Conservation (phyloP, 139 green algal genomes). For the Pleodorina starrii region DNA sequence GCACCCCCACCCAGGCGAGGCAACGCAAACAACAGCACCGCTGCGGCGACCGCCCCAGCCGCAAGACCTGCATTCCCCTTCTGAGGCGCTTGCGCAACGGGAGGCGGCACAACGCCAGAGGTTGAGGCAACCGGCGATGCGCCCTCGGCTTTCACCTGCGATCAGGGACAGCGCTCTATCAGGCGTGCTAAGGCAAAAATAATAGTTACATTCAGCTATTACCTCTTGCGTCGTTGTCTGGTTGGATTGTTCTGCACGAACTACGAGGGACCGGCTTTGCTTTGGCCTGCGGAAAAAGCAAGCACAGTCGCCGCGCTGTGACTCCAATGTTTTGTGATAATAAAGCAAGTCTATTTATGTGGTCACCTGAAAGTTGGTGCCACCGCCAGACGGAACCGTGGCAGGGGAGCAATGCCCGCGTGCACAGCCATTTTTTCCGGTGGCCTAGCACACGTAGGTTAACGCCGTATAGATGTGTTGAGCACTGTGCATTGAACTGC, state of each 20-base stretch:
- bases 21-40: conserved; percentile 73
- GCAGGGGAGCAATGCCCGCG: background rate
- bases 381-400: background rate
- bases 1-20: conserved; percentile 58
- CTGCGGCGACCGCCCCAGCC: conserved; percentile 69
- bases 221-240: background rate
- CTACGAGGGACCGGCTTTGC: background rate
- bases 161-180: background rate
- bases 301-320: background rate
- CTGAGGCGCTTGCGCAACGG: background rate
- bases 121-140: background rate
- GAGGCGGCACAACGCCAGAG: background rate
- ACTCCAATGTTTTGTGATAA: background rate
- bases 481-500: too few species aligned
- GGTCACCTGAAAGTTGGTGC: background rate
- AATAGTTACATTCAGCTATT: background rate
- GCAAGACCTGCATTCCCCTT: conserved; percentile 61
- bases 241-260: background rate
- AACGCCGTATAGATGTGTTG: background rate
- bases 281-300: background rate
- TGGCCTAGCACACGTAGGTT: background rate
- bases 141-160: background rate
- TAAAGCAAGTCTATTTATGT: background rate
- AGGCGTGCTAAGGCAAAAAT: background rate
- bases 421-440: background rate